Evolutionary conservation across 805 yeast species (phyloP), one percentile per base, ranked within the genome.

Genomic region (Deakozyma indianensis): DNA sequence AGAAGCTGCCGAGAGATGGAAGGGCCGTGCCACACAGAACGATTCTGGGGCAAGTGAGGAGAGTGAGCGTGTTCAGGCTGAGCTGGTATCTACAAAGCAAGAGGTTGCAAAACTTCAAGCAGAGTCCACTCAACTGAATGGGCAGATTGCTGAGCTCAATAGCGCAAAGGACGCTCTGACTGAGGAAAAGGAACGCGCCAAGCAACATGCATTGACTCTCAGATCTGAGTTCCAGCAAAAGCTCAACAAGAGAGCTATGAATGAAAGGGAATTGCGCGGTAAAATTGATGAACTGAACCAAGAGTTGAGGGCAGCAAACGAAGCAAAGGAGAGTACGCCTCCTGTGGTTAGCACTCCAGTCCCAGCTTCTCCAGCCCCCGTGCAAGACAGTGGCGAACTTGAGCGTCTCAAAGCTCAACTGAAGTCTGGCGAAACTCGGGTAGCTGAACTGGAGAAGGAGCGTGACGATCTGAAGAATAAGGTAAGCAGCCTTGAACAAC

Each of bases 1-100:
- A n/a, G 38, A 32, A 32, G 38, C 38, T 32, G 11, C 38, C 9
- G 38, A 32, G 38, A 32, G 38, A n/a, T 32, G 38, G 38, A 32
- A 32, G 38, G 38, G 18, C 11, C 38, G 38, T n/a, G 38, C 38
- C 5, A 32, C 18, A 4, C 18, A 7, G 16, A 14, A 32, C 7
- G 5, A 9, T 32, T 14, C 38, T 9, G 38, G 38, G 4, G 38
- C 38, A 5, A 32, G 18, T 32, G 38, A 32, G 11, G 38, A 32
- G 4, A 20, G 20, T 11, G 38, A 32, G 18, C 11, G 18, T 5
- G 5, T 32, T 5, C 38, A 32, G 18, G 7, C 18, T 5, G 38
- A 32, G 5, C 38, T 32, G 20, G 16, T 14, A 14, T 5, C 11
- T 7, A n/a, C 38, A 11, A 9, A 32, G 11, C 18, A 32, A 20